phyloP scores from a whole-genome alignment of 2,329 filamentous ascomycete genomes.

The Diatrype stigma region DNA sequence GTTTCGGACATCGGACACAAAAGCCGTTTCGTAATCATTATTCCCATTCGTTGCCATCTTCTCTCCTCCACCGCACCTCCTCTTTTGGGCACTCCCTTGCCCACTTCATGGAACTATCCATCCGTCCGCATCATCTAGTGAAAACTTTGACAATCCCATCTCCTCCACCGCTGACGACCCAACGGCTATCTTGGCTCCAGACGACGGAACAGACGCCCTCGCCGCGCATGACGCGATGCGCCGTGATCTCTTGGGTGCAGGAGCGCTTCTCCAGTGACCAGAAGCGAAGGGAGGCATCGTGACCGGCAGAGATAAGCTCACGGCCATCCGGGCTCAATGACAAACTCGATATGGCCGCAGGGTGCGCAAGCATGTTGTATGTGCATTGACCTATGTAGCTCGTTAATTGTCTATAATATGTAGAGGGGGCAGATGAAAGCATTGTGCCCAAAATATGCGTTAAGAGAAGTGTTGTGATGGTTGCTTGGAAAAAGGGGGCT shows the following conservation, averaged over 20 bases:
- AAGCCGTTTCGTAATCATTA: too few relatives aligned
- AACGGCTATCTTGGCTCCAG: slow-evolving; percentile 92
- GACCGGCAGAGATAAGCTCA: slow-evolving; percentile 91
- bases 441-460: not conserved
- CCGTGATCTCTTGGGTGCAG: slow-evolving; percentile 93
- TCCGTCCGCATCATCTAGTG: slow-evolving; percentile 47
- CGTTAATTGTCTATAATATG: not conserved
- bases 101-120: too few relatives aligned
- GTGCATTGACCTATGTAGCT: slow-evolving; percentile 83
- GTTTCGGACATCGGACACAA: too few relatives aligned
- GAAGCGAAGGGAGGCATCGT: slow-evolving; percentile 92
- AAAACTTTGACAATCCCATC: slow-evolving; percentile 96
- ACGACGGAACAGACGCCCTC: slow-evolving; percentile 92
- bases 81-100: not conserved
- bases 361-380: slow-evolving; percentile 97
- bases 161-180: slow-evolving; percentile 90
- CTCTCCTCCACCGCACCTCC: too few relatives aligned
- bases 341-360: slow-evolving; percentile 84
- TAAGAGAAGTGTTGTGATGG: not conserved
- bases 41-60: too few relatives aligned
- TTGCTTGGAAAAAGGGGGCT: not conserved
- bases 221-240: slow-evolving; percentile 88
- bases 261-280: slow-evolving; percentile 95
- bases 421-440: too few relatives aligned
- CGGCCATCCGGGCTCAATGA: slow-evolving; percentile 89